These are phyloP conservation scores for Sporothrix sp. DNA, from an alignment of 2,329 filamentous ascomycete species.

Conservation along the genomic window DNA sequence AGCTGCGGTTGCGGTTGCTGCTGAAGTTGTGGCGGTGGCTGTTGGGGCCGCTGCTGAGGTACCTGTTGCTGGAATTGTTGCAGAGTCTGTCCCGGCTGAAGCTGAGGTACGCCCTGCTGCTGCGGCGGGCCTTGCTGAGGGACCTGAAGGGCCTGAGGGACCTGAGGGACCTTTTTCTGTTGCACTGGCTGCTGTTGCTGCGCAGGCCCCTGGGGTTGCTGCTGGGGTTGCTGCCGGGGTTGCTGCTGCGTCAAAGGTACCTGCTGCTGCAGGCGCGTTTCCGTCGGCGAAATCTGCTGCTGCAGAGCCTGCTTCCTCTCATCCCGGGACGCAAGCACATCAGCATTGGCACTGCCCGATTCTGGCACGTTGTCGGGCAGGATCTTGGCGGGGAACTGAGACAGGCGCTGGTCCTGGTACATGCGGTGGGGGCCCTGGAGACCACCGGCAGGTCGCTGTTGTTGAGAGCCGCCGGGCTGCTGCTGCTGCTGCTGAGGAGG, in stretches of 20 bases:
- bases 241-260: neutral
- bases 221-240: neutral
- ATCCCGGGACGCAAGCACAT: neutral
- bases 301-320: conserved; percentile 10
- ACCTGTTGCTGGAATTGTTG: neutral
- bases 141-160: neutral
- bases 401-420: conserved; percentile 14
- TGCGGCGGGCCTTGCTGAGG: neutral
- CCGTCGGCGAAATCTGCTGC: conserved; percentile 13
- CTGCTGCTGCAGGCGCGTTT: conserved; percentile 5
- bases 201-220: neutral
- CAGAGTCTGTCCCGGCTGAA: neutral
- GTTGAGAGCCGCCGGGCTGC: neutral
- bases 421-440: conserved; percentile 6
- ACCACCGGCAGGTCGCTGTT: neutral
- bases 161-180: neutral
- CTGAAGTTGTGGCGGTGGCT: neutral
- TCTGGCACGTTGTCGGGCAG: neutral
- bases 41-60: neutral
- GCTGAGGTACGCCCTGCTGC: neutral
- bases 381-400: neutral
- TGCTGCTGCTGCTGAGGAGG: neutral
- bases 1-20: neutral
- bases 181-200: neutral
- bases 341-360: neutral